phyloP scores from a whole-genome alignment of 2,329 filamentous ascomycete genomes.

The Trichoderma polysporum region DNA sequence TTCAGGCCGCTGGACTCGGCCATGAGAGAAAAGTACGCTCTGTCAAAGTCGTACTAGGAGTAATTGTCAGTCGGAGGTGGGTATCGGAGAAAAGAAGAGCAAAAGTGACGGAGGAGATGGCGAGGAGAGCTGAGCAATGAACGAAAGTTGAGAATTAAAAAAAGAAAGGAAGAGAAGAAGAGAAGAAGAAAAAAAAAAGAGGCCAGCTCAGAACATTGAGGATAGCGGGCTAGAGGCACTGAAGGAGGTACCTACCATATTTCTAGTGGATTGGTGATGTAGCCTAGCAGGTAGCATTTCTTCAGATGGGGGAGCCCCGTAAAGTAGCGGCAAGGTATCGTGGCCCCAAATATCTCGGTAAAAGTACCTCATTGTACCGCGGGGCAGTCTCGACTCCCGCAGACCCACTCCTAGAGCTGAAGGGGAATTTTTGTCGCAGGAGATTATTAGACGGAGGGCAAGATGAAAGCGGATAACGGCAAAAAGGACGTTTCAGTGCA shows the following conservation, averaged over 20 bases:
- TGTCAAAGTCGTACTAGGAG: conserved; percentile 16
- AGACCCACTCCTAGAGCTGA: conserved; percentile 9
- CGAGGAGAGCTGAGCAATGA: background rate
- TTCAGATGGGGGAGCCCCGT: background rate
- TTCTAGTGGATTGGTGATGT: conserved; percentile 19
- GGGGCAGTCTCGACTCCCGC: background rate
- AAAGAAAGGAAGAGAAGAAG: background rate
- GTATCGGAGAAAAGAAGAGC: background rate
- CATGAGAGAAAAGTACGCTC: conserved; percentile 34
- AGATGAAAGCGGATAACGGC: background rate
- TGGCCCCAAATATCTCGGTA: conserved; percentile 3
- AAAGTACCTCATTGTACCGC: conserved; percentile 12
- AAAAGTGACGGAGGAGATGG: background rate
- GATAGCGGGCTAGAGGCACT: background rate
- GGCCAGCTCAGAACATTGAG: background rate
- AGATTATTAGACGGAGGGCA: background rate
- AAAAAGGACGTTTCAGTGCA: conserved; percentile 10
- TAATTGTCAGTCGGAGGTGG: conserved; percentile 4
- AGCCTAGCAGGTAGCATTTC: conserved; percentile 18
- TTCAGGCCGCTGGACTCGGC: conserved; percentile 36
- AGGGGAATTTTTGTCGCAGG: conserved; percentile 1
- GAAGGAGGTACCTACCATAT: conserved; percentile 13
- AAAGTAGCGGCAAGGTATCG: conserved; percentile 14
- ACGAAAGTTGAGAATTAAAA: background rate
- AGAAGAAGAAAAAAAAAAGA: conserved; percentile 2